These are phyloP conservation scores for Vigna reflexopilosa DNA, from an alignment of 306 rosid species.

Conservation along the genomic window DNA sequence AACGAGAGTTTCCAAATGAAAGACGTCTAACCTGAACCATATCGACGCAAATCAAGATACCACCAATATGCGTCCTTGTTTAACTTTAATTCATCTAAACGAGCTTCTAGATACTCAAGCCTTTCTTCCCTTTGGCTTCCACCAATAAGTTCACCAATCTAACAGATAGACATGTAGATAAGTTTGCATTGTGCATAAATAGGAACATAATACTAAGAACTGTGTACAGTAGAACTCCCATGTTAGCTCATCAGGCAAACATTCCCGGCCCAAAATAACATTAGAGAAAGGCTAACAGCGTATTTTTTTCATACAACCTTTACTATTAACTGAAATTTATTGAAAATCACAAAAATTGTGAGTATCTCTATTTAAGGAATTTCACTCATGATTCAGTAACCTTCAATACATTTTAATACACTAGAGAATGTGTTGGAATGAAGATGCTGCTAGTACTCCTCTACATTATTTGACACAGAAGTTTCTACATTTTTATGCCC, in stretches of 20 bases:
- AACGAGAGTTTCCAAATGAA: conserved; percentile 1
- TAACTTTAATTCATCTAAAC: conserved; percentile 85
- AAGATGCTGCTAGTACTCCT: not conserved
- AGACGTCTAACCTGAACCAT: conserved; percentile 85
- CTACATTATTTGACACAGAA: conserved; percentile 11
- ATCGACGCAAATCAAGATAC: conserved; percentile 99
- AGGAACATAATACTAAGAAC: not conserved
- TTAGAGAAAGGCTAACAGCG: not conserved
- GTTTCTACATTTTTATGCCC: not conserved
- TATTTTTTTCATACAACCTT: not conserved
- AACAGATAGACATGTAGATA: conserved; percentile 30
- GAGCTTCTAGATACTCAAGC: conserved; percentile 78
- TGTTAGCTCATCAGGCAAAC: conserved; percentile 9
- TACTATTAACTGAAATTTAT: not conserved
- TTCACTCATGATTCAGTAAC: not conserved
- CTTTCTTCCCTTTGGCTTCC: conserved; percentile 99
- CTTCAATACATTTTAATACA: not conserved
- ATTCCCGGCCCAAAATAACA: not conserved
- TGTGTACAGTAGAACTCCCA: conserved; percentile 1
- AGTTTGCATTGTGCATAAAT: not conserved
- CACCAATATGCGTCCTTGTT: conserved; percentile 89
- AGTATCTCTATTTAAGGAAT: not conserved
- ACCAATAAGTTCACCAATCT: conserved; percentile 98
- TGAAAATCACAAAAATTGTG: not conserved
- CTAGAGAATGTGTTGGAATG: not conserved